Base-by-base conservation (phyloP, 2,329 filamentous ascomycete species). In the Penicillium sp. region DNA sequence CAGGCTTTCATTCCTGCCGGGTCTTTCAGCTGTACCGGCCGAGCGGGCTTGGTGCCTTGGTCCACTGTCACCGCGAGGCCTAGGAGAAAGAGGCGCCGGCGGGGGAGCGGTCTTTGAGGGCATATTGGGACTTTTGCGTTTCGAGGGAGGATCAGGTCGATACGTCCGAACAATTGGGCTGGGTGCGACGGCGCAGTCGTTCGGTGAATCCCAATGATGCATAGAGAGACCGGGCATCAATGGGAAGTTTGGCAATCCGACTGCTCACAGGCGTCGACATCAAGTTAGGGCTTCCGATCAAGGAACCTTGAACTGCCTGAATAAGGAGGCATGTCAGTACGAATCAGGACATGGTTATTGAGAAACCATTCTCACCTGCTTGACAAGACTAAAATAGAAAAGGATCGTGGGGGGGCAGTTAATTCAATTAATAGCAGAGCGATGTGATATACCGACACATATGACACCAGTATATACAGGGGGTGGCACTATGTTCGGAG, bases 141-240 rank as follows among this genome's bases (percentile, higher is more conserved):
- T 68, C 31, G 60, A 59, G n/a, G 61, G 57, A 47, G 62, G 66
- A 61, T 62, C 61, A 16, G 63, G 66, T 51, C 70, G 69, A 57
- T 63, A 68, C 22, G 67, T 74, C 49, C 69, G 70, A 38, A 74
- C 66, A 47, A 67, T 61, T 49, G 72, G 71, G 58, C 68, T 68
- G 14, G 71, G 71, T 54, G 71, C 71, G 51, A 68, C 59, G 47
- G 62, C 60, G 63, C 57, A 58, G 50, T 64, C 64, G 59, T 64
- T 57, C 57, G 61, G 52, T 31, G 62, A 51, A 48, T 58, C 63
- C 59, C 56, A 60, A 56, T 66, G 59, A 65, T 68, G 67, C 70
- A 72, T 71, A 64, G 55, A 56, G 56, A 47, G 39, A 56, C 27
- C 44, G 54, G 57, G 55, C 51, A 52, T 60, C 56, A 64, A 63